A percentile compares a stretch with the other conserved stretches of the same genome.
Evolutionary conservation across 805 yeast species (phyloP).

Genomic region (Cyberlindnera lachancei): DNA sequence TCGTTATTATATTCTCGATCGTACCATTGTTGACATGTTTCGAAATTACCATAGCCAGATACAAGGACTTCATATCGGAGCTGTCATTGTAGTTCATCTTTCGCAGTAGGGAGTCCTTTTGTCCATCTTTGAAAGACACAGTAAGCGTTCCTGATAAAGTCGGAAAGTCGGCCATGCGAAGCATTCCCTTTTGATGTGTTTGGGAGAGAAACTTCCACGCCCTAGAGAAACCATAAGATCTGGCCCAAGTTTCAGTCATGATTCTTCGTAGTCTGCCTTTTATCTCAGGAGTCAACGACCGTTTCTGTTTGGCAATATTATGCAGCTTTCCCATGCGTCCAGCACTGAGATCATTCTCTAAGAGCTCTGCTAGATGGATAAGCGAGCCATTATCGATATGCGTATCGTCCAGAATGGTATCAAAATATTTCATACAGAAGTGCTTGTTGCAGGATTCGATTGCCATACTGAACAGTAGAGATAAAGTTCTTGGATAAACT

Average conservation of each 20-base stretch:
- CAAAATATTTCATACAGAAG: slow-evolving; percentile 4
- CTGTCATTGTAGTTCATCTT: slow-evolving; percentile 1
- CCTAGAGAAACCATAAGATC: slow-evolving; percentile 4
- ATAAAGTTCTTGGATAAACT: slow-evolving; percentile 12
- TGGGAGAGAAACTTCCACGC: slow-evolving; percentile 6
- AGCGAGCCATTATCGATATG: slow-evolving; percentile 14
- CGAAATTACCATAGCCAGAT: slow-evolving; percentile 8
- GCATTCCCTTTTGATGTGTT: slow-evolving; percentile 1
- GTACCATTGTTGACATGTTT: slow-evolving; percentile 5
- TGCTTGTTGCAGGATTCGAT: slow-evolving; percentile 4
- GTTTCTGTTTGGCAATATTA: slow-evolving; percentile 2
- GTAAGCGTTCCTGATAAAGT: slow-evolving; percentile 5
- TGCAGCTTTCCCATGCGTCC: slow-evolving; percentile 10
- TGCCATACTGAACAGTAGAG: slow-evolving; percentile 7
- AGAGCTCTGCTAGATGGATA: slow-evolving; percentile 8
- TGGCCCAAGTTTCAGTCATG: slow-evolving; percentile 7
- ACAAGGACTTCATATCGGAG: slow-evolving; percentile 9
- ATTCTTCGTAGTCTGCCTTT: slow-evolving; percentile 5
- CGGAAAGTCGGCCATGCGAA: slow-evolving; percentile 13
- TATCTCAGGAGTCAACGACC: slow-evolving; percentile 2
- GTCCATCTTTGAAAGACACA: slow-evolving; percentile 6
- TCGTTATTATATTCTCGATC: slow-evolving; percentile 3
- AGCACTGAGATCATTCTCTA: slow-evolving; percentile 1
- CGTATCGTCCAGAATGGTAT: slow-evolving; percentile 3
- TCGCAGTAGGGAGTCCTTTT: slow-evolving; percentile 1